Conservation (phyloP, 495 filamentous ascomycete species). For the Lophiostoma macrostomum region DNA sequence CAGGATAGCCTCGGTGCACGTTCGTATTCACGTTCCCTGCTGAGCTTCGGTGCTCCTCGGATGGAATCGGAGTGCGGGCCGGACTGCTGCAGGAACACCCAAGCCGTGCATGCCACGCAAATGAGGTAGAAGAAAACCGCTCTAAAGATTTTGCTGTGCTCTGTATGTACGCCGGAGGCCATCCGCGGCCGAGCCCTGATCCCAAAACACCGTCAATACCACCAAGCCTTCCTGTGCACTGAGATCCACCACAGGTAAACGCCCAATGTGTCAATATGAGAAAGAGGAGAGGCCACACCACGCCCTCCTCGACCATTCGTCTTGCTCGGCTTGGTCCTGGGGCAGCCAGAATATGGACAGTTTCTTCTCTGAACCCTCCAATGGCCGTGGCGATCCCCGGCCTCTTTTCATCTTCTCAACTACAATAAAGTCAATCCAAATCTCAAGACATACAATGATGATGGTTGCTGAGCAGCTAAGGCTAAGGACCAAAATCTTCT, state of each 20-base stretch:
- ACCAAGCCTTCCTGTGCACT: constrained; percentile 11
- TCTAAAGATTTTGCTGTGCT: background rate
- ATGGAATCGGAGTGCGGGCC: constrained; percentile 7
- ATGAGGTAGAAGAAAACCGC: background rate
- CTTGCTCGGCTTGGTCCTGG: too few relatives aligned
- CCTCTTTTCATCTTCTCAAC: too few relatives aligned
- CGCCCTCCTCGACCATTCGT: too few relatives aligned
- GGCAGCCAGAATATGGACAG: too few relatives aligned
- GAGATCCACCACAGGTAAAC: constrained; percentile 14
- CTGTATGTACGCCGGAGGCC: constrained; percentile 18
- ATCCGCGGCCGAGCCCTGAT: constrained; percentile 30
- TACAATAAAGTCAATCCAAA: too few relatives aligned
- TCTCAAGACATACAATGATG: too few relatives aligned
- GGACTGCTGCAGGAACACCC: constrained; percentile 10
- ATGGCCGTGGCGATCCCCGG: too few relatives aligned
- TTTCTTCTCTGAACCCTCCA: too few relatives aligned
- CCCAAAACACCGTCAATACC: too few relatives aligned
- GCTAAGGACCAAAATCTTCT: constrained; percentile 39
- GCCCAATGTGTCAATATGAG: background rate
- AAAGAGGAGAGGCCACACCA: too few relatives aligned
- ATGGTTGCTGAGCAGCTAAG: too few relatives aligned
- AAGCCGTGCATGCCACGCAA: background rate
- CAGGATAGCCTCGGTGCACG: constrained; percentile 13
- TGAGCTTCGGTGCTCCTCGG: constrained; percentile 9
- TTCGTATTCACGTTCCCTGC: background rate